phyloP scores from a whole-genome alignment of 31 red algal species.

The Odonthalia washingtoniensis region DNA sequence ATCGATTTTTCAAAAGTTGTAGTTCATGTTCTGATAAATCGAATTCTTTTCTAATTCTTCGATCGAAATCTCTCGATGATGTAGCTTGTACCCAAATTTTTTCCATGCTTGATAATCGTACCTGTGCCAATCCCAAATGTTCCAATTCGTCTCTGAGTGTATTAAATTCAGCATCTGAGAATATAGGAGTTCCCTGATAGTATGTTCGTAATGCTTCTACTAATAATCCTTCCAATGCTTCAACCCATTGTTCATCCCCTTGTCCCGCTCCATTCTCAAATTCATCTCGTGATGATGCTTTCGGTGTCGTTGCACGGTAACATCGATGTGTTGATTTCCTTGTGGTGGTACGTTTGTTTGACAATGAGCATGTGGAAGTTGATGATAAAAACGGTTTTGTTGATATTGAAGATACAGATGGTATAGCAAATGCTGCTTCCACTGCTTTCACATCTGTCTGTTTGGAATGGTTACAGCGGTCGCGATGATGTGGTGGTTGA shows the following conservation, averaged over 20 bases:
- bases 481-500: too few species aligned
- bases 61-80: conserved; percentile 85
- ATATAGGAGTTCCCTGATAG: conserved; percentile 79
- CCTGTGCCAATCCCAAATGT: conserved; percentile 64
- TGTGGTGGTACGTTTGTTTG: too few species aligned
- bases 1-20: conserved; percentile 63
- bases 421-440: too few species aligned
- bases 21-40: conserved; percentile 77
- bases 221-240: conserved; percentile 77
- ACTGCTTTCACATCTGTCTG: too few species aligned
- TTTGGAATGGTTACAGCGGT: too few species aligned
- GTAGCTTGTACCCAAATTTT: conserved; percentile 91
- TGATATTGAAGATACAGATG: too few species aligned
- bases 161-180: conserved; percentile 84
- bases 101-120: conserved; percentile 79
- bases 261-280: too few species aligned
- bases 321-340: too few species aligned
- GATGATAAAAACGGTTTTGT: too few species aligned
- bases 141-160: conserved; percentile 94
- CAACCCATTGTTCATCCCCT: conserved; percentile 46
- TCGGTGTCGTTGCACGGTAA: too few species aligned
- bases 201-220: conserved; percentile 75
- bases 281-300: too few species aligned
- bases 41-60: conserved; percentile 74
- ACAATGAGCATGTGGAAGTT: too few species aligned